Conservation (phyloP, 768 basidiomycete genomes). For the Boletus reticulatus region DNA sequence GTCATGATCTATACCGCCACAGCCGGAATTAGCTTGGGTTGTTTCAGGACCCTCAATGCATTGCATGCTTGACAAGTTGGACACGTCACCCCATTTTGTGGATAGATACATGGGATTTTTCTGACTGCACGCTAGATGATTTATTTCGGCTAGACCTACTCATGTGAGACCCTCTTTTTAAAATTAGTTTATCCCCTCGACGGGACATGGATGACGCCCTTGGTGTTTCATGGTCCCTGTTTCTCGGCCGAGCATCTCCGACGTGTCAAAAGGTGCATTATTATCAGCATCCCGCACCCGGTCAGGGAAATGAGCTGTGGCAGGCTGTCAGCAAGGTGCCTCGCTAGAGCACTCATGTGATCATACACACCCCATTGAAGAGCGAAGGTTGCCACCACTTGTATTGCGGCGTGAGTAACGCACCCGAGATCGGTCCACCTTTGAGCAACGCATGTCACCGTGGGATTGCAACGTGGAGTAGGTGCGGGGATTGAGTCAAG, state of each 20-base stretch:
- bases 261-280: constrained; percentile 11
- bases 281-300: not conserved
- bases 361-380: constrained; percentile 43
- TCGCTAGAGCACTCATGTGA: not conserved
- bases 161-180: too few species aligned
- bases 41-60: constrained; percentile 59
- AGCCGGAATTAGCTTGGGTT: constrained; percentile 48
- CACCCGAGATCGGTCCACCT: constrained; percentile 60
- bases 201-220: too few species aligned
- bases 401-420: constrained; percentile 49
- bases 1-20: constrained; percentile 58
- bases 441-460: not conserved
- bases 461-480: too few species aligned
- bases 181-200: too few species aligned
- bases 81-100: not conserved
- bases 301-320: constrained; percentile 9
- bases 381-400: constrained; percentile 56
- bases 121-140: not conserved
- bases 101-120: not conserved
- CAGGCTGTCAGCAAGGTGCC: not conserved
- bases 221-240: not conserved
- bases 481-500: too few species aligned
- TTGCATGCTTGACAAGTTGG: constrained; percentile 39
- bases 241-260: not conserved
- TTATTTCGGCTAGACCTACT: not conserved